These are phyloP conservation scores for Metschnikowia kofuensis DNA, from an alignment of 805 yeast species.

Conservation along the genomic window DNA sequence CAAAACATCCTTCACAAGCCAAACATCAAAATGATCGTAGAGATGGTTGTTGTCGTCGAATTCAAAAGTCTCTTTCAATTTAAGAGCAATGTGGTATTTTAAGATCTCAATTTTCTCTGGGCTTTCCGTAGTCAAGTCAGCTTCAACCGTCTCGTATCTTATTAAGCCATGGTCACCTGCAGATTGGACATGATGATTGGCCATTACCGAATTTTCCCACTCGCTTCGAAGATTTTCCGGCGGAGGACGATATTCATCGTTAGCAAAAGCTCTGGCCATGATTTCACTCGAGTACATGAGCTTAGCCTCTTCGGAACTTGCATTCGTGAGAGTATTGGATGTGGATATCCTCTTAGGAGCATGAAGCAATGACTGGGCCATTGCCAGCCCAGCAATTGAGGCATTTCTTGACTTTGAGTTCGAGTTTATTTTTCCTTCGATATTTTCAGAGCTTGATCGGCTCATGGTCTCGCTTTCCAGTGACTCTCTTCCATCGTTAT, in stretches of 20 bases:
- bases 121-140: constrained; percentile 1
- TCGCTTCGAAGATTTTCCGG: constrained; percentile 15
- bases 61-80: constrained; percentile 36
- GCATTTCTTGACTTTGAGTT: neutral
- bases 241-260: constrained; percentile 10
- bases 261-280: constrained; percentile 5
- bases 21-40: constrained; percentile 63
- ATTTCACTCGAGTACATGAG: constrained; percentile 4
- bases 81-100: constrained; percentile 30
- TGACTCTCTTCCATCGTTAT: neutral
- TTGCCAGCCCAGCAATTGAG: no score
- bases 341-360: neutral
- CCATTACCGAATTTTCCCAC: constrained; percentile 30
- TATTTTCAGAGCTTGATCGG: neutral
- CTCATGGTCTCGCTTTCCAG: neutral
- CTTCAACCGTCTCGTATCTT: constrained; percentile 10
- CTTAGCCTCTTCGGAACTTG: neutral
- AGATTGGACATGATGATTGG: constrained; percentile 12
- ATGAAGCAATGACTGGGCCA: neutral
- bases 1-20: constrained; percentile 80
- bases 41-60: constrained; percentile 56
- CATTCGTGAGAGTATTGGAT: neutral
- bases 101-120: constrained; percentile 15
- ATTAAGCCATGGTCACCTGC: constrained; percentile 13
- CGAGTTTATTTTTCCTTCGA: neutral